These are phyloP conservation scores for Astragalus membranaceus DNA, from an alignment of 306 rosid genomes.

Conservation along the genomic window DNA sequence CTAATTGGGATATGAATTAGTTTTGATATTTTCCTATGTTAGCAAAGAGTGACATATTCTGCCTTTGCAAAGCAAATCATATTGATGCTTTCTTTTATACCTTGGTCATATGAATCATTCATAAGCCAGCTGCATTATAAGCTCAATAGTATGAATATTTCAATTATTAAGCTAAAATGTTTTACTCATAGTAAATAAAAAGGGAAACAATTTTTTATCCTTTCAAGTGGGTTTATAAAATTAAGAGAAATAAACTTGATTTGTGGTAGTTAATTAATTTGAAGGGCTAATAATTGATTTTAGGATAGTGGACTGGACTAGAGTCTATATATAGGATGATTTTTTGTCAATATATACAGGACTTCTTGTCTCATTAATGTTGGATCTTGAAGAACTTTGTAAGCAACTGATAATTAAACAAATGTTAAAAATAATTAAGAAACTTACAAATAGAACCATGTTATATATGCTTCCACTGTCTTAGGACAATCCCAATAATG, in stretches of 20 bases:
- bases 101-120: conserved; percentile 12
- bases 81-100: conserved; percentile 15
- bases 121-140: no score
- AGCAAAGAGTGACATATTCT: conserved; percentile 15
- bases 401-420: conserved; percentile 9
- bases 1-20: conserved; percentile 9
- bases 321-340: conserved; percentile 26
- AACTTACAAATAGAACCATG: conserved; percentile 25
- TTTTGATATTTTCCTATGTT: conserved; percentile 10
- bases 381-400: conserved; percentile 30
- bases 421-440: conserved; percentile 4
- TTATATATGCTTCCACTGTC: conserved; percentile 14
- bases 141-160: conserved; percentile 12
- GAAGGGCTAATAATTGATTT: conserved; percentile 13
- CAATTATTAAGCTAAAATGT: background rate
- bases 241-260: background rate
- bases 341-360: conserved; percentile 24
- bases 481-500: background rate
- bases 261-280: conserved; percentile 2
- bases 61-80: background rate
- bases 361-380: conserved; percentile 17
- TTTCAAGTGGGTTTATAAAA: conserved; percentile 15
- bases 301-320: background rate
- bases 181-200: background rate
- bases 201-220: conserved; percentile 2